A percentile compares a stretch with the other conserved stretches of the same genome.
These are phyloP conservation scores for Gossypium arboreum DNA, from an alignment of 345 rosid genomes.

Conservation along the genomic window DNA sequence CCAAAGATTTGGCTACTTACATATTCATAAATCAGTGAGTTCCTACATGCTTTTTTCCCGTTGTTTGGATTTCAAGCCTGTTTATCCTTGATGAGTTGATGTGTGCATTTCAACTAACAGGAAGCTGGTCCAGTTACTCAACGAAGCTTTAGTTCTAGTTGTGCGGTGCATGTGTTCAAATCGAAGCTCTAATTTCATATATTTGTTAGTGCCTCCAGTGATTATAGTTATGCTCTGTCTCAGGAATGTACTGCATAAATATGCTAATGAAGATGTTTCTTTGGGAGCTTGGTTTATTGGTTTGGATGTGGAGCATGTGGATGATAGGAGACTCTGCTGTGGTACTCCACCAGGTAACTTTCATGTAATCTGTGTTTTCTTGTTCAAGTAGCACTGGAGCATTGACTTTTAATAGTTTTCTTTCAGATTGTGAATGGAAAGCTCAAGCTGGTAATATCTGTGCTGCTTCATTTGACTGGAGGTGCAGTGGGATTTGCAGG, in stretches of 20 bases:
- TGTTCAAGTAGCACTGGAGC: neutral
- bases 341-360: constrained; percentile 70
- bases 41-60: neutral
- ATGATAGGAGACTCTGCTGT: constrained; percentile 64
- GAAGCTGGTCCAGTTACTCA: neutral
- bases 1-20: constrained; percentile 78
- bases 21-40: constrained; percentile 70
- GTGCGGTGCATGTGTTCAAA: neutral
- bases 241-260: constrained; percentile 65
- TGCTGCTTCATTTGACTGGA: constrained; percentile 86
- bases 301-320: constrained; percentile 50
- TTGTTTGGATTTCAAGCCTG: neutral
- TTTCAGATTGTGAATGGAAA: constrained; percentile 70
- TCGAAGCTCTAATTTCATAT: neutral
- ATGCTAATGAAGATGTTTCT: constrained; percentile 63
- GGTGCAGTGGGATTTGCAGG: constrained; percentile 80
- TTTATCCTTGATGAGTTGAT: neutral
- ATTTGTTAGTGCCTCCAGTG: constrained; percentile 1
- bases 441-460: constrained; percentile 54
- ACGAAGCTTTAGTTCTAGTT: neutral
- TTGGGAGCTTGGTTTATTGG: constrained; percentile 66
- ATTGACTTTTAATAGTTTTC: neutral
- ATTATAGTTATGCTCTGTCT: neutral
- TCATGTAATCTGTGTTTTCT: neutral
- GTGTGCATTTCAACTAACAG: constrained; percentile 1